Base-by-base conservation (phyloP, 177 flowering plant species). In the Tripterygium wilfordii region DNA sequence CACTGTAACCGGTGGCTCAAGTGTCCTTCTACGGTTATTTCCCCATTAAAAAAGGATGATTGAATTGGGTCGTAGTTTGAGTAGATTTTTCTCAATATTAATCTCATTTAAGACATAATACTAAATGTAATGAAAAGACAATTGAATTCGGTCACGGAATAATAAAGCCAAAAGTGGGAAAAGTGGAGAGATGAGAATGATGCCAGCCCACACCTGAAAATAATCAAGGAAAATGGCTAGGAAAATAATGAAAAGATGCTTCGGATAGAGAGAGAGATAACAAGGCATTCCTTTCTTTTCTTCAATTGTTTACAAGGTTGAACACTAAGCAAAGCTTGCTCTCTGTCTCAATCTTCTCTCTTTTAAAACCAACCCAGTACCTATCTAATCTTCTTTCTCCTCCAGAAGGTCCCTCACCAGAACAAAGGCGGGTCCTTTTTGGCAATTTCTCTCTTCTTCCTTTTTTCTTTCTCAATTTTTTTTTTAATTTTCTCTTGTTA, bases 261-360 rank as follows among this genome's bases (percentile, higher is more conserved):
- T 36, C 36, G 24, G 48, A 25, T 24, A 51, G 53, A n/a, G n/a
- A n/a, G n/a, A n/a, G n/a, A n/a, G n/a, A n/a, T n/a, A n/a, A 33
- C 45, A 70, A 64, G 73, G 41, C n/a, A 67, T 67, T 68, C 74
- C 45, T 71, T 70, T 52, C 74, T 66, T 68, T 63, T 52, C 65
- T 66, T 70, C 27, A 31, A 57, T 37, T 53, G 51, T 49, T 53
- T 53, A 12, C 51, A 64, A 57, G 54, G 56, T 65, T 64, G 35
- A 50, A 27, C 54, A 46, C 59, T 39, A 67, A 70, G 75, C 70
- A 70, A 70, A n/a, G 39, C 48, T 39, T 18, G 33, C 29, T 45
- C 39, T 49, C 50, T 49, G 39, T 42, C 21, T 2, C 28, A 15
- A 1, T 13, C 10, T 0, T 40, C 23, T 13, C 26, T 27, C 38